Base-by-base conservation (phyloP, 2,329 filamentous ascomycete species). In the Cladosporium sp. region DNA sequence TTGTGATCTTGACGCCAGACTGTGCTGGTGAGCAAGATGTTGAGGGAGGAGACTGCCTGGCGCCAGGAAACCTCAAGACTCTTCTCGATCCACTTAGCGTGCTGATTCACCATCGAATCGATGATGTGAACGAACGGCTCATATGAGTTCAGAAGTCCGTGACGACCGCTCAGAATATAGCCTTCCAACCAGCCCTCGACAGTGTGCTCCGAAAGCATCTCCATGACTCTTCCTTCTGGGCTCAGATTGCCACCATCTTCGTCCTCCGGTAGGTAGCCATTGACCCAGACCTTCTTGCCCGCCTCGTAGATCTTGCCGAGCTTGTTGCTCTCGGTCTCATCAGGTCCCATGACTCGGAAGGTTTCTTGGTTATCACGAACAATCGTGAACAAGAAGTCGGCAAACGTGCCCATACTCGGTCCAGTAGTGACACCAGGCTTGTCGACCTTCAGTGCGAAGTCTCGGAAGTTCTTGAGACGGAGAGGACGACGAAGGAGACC, bases 61-160 rank as follows among this genome's bases (percentile, higher is more conserved):
- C 91, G 87, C 91, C 91, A 93, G 73, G 90, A 87, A 24, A 93
- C 88, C 74, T 93, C 90, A n/a, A 88, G 81, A 70, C 88, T 91
- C 80, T 93, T 93, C 77, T 93, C 90, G 60, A 93, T 85, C 90
- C 90, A 93, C 78, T 93, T 93, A 82, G 90, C 92, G 79, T 93
- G 90, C 80, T 92, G 90, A 76, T 92, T 92, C 67, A 93, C 90
- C 90, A 93, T 93, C 1, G 89, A 92, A 77, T 93, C 90, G 72
- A 93, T 92, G 72, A 93, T 87, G 74, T 93, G 90, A 67, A 93
- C 91, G 75, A 93, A 93, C 0, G 90, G 90, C 77, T 93, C 91
- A 79, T 93, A 93, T 75, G 88, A 90, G 83, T 92, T 93, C 67
- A 93, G 84, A 67, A 93, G 76, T 14, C 91, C 90, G 70, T 93